Evolutionary conservation across 129 eudicot genomes (phyloP).

Genomic region (Artemisia tridentata): DNA sequence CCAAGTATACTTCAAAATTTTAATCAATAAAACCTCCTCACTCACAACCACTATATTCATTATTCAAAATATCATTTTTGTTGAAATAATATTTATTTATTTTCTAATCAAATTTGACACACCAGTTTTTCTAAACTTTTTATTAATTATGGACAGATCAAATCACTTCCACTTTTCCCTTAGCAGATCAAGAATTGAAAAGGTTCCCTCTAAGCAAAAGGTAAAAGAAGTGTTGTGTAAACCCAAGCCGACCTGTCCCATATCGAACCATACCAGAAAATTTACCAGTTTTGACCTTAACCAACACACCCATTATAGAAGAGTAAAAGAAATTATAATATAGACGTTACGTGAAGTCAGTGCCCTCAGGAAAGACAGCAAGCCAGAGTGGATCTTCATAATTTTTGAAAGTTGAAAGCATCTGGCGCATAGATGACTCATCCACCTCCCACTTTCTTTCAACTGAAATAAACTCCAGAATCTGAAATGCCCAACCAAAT

Average conservation of each 20-base stretch:
- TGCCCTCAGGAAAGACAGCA: conserved; percentile 92
- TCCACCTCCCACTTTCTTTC: conserved; percentile 86
- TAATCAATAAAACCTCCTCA: not conserved
- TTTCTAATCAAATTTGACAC: not conserved
- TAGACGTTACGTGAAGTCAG: conserved; percentile 77
- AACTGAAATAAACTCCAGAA: conserved; percentile 79
- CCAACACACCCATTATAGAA: conserved; percentile 11
- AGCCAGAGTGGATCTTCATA: conserved; percentile 81
- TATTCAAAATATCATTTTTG: not conserved
- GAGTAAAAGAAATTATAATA: conserved; percentile 8
- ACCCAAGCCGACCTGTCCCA: not conserved
- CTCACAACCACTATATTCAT: not conserved
- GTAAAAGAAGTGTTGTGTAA: not conserved
- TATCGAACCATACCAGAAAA: not conserved
- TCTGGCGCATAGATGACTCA: conserved; percentile 52
- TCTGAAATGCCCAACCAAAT: conserved; percentile 93
- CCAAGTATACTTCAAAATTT: too few species aligned
- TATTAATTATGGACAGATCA: not conserved
- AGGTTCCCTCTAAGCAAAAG: not conserved
- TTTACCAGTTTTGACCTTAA: conserved; percentile 4
- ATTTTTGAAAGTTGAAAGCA: conserved; percentile 66
- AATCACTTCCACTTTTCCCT: not conserved
- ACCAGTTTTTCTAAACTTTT: not conserved
- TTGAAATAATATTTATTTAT: not conserved
- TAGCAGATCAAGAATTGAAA: not conserved